phyloP scores from a whole-genome alignment of 2,329 filamentous ascomycete species.

The Aurifilum marmelostoma region DNA sequence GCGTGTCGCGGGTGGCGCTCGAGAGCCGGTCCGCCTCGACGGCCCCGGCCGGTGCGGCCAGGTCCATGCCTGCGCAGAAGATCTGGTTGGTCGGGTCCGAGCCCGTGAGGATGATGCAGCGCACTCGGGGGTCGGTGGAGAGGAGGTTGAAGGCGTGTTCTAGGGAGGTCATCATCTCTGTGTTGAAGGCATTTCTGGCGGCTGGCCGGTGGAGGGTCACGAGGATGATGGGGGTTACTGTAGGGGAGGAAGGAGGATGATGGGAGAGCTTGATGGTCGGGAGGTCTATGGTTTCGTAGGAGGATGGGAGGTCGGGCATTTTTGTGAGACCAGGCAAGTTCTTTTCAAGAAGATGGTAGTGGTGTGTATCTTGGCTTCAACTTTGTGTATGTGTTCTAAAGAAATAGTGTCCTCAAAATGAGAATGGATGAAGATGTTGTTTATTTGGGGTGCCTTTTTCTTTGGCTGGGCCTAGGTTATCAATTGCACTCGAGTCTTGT shows the following conservation, averaged over 20 bases:
- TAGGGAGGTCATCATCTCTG: slow-evolving; percentile 64
- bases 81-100: slow-evolving; percentile 51
- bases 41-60: slow-evolving; percentile 41
- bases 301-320: slow-evolving; percentile 35
- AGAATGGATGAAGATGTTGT: too few relatives aligned
- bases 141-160: slow-evolving; percentile 55
- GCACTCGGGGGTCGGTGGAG: slow-evolving; percentile 57
- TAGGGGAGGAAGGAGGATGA: slow-evolving; percentile 52
- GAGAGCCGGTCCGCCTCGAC: slow-evolving; percentile 20
- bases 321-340: too few relatives aligned
- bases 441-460: too few relatives aligned
- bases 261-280: slow-evolving; percentile 53
- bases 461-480: too few relatives aligned
- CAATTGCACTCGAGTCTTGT: background rate
- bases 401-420: too few relatives aligned
- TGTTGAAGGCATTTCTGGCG: slow-evolving; percentile 72
- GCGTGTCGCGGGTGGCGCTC: slow-evolving; percentile 34
- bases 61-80: slow-evolving; percentile 64
- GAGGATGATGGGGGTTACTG: slow-evolving; percentile 64
- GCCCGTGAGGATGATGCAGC: slow-evolving; percentile 58
- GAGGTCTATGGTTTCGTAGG: slow-evolving; percentile 47
- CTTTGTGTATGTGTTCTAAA: too few relatives aligned
- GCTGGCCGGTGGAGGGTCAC: slow-evolving; percentile 64
- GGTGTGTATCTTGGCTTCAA: too few relatives aligned
- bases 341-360: too few relatives aligned